These are phyloP conservation scores for Scedosporium dehoogii DNA, from an alignment of 2,329 filamentous ascomycete genomes.

Conservation along the genomic window DNA sequence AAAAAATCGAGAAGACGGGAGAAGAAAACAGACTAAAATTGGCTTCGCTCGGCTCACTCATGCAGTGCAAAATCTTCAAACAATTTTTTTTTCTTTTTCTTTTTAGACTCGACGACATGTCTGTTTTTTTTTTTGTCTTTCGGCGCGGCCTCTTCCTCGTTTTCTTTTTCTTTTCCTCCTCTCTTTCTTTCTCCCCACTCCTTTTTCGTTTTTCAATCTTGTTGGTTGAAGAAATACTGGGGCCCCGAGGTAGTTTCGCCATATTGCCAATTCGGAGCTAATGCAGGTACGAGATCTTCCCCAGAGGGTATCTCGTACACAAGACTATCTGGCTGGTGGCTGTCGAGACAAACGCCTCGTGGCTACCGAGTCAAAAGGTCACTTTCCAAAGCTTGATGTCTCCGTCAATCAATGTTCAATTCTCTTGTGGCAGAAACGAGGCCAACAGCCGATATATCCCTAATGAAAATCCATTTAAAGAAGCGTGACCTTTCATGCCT, in stretches of 20 bases:
- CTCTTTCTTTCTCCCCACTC: neutral
- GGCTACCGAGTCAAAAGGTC: neutral
- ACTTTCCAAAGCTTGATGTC: neutral
- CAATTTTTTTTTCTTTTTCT: too few species aligned
- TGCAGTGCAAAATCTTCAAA: too few species aligned
- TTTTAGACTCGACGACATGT: too few species aligned
- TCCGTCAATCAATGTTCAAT: neutral
- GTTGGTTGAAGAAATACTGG: neutral
- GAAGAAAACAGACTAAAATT: neutral
- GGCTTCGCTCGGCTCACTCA: neutral
- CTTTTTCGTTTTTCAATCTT: neutral
- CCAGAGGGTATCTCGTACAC: neutral
- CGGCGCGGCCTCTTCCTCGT: neutral
- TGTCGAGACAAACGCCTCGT: neutral
- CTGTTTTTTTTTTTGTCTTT: too few species aligned
- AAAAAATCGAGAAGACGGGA: neutral
- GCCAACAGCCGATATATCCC: neutral
- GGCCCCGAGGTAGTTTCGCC: neutral
- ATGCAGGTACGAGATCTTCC: neutral
- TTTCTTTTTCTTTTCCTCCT: neutral
- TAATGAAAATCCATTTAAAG: neutral
- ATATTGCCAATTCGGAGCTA: neutral
- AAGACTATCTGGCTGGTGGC: neutral
- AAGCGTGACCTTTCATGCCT: neutral
- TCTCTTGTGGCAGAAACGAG: neutral